phyloP scores from a whole-genome alignment of 176 grass and related monocot genomes.

The bread wheat (Triticum aestivum) region IWGSC_CS_RefSeq_v2.1 NC_057797.1:201078254-201078753 shows the following conservation, averaged over 20 bases:
- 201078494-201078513: background rate
- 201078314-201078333: background rate
- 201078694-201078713: background rate
- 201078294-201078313: background rate
- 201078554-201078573: background rate
- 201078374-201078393: slow-evolving; percentile 67
- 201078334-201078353: slow-evolving; percentile 37
- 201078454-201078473: background rate
- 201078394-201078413: slow-evolving; percentile 58
- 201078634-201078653: background rate
- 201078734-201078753: background rate
- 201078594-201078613: background rate
- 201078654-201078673: background rate
- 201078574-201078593: background rate
- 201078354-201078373: slow-evolving; percentile 70
- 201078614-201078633: background rate
- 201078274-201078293: slow-evolving; percentile 46
- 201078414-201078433: slow-evolving; percentile 63
- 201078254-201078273: slow-evolving; percentile 76
- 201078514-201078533: background rate
- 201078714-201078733: background rate
- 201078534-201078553: background rate
- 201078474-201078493: background rate
- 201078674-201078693: background rate
- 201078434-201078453: background rate